Evolutionary conservation across 2,329 filamentous ascomycete genomes (phyloP).

Genomic region (Talaromyces sp.): DNA sequence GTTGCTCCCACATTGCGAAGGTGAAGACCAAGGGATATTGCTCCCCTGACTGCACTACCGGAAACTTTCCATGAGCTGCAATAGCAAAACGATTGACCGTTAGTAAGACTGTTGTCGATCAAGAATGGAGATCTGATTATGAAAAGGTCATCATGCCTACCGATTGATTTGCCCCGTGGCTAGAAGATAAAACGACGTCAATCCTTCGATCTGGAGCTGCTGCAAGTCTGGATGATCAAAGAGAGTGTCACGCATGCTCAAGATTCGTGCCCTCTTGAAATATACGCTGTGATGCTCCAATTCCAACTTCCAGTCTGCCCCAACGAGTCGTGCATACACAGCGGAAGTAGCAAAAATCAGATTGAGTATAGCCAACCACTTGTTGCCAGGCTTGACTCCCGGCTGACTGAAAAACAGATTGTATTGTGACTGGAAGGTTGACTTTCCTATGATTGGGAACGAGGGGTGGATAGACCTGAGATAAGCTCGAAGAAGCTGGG

Average conservation of each 20-base stretch:
- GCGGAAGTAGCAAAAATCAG: conserved; percentile 47
- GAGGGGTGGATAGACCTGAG: conserved; percentile 45
- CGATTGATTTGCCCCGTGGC: conserved; percentile 44
- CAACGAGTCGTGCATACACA: conserved; percentile 40
- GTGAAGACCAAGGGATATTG: conserved; percentile 44
- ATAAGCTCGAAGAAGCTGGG: conserved; percentile 43
- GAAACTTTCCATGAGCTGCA: conserved; percentile 44
- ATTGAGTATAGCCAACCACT: conserved; percentile 47
- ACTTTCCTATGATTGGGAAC: conserved; percentile 45
- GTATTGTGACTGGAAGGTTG: conserved; percentile 44
- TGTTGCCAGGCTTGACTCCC: conserved; percentile 37
- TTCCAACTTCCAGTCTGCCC: conserved; percentile 38
- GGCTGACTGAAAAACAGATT: conserved; percentile 38
- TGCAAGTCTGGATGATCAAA: conserved; percentile 45
- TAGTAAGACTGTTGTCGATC: not conserved
- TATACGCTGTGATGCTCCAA: conserved; percentile 42
- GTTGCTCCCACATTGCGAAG: conserved; percentile 40
- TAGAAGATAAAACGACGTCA: conserved; percentile 45
- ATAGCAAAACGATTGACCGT: not conserved
- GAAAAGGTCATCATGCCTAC: conserved; percentile 27
- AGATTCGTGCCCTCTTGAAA: conserved; percentile 41
- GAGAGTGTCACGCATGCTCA: conserved; percentile 41
- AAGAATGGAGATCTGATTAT: too few species aligned
- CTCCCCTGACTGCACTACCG: conserved; percentile 42
- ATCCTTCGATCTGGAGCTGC: conserved; percentile 44